phyloP scores from a whole-genome alignment of 2,329 filamentous ascomycete genomes.

The Fusarium cicatricum region DNA sequence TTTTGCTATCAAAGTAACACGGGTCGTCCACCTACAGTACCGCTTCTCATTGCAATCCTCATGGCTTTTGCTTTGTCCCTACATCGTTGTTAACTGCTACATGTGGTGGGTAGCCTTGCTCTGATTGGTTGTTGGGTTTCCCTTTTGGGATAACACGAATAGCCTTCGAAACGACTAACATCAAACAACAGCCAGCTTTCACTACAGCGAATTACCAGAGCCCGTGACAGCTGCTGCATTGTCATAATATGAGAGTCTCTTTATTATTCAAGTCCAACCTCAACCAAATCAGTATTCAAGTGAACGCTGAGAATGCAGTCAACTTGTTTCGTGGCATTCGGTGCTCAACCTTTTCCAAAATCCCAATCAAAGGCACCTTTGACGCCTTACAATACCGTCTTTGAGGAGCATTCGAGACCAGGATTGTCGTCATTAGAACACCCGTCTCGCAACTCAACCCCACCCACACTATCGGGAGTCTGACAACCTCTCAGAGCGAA shows the following conservation, averaged over 20 bases:
- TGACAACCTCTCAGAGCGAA: conserved; percentile 35
- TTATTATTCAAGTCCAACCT: not conserved
- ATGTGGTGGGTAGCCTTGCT: conserved; percentile 35
- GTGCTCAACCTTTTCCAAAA: not conserved
- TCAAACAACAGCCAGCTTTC: conserved; percentile 14
- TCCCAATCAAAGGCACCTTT: not conserved
- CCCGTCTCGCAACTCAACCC: conserved; percentile 16
- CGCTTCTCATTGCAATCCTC: conserved; percentile 6
- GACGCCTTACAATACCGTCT: not conserved
- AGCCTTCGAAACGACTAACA: conserved; percentile 24
- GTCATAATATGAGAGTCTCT: not conserved
- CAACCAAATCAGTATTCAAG: not conserved
- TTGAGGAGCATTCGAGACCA: conserved; percentile 7
- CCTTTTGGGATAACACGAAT: conserved; percentile 12
- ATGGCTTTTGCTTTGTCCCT: conserved; percentile 19
- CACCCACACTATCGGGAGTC: conserved; percentile 32
- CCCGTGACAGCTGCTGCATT: not conserved
- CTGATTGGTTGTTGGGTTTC: conserved; percentile 33
- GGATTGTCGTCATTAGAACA: conserved; percentile 25
- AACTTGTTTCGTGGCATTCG: not conserved
- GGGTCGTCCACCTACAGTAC: not conserved
- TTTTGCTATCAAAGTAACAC: not conserved
- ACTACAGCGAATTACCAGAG: not conserved
- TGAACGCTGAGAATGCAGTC: not conserved
- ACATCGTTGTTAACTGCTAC: conserved; percentile 29